Base-by-base conservation (phyloP, 129 eudicot genomes). In the Heracleum sosnowskyi region DNA sequence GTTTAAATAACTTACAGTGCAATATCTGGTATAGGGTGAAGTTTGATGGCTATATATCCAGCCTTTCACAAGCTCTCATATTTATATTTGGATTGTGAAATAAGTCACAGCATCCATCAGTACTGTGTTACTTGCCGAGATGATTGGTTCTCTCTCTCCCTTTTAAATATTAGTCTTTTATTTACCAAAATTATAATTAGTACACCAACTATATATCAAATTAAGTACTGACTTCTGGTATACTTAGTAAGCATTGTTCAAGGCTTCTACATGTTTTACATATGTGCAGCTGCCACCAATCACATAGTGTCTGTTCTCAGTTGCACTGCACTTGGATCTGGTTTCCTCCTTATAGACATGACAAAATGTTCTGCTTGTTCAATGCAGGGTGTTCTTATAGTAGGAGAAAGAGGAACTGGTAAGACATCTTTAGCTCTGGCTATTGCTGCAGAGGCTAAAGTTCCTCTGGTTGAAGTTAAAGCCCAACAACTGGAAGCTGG, bases 371-470 rank as follows among this genome's bases (percentile, higher is more conserved):
- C 10, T 45, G 35, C 45, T 22, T 45, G 76, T 78, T 47, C 74
- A 76, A 84, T 73, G 82, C 87, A 93, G 98, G 98, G 98, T 26
- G 97, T 93, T 89, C 93, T 93, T 69, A 91, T 93, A 82, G 93
- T 89, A 22, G 98, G 98, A 69, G 98, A 91, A 86, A 88, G 90
- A 77, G 98, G 98, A 82, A 89, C 96, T 11, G 98, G 98, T 40
- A 93, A 93, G 83, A 93, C 96, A 73, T 93, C 98, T 42, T 85
- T 93, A 70, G 98, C 98, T 84, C 60, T 89, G 82, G 97, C 98
- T 75, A 89, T 93, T 81, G 98, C 98, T 17, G 98, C 98, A 44
- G 98, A 93, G 77, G 98, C 98, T 36, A 89, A 83, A 83, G 98
- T 93, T 78, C 98, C 98, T 51, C 87, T 93, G 82, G 98, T 93